phyloP scores from a whole-genome alignment of 2,329 filamentous ascomycete species.

The Xylariaceae sp. region DNA sequence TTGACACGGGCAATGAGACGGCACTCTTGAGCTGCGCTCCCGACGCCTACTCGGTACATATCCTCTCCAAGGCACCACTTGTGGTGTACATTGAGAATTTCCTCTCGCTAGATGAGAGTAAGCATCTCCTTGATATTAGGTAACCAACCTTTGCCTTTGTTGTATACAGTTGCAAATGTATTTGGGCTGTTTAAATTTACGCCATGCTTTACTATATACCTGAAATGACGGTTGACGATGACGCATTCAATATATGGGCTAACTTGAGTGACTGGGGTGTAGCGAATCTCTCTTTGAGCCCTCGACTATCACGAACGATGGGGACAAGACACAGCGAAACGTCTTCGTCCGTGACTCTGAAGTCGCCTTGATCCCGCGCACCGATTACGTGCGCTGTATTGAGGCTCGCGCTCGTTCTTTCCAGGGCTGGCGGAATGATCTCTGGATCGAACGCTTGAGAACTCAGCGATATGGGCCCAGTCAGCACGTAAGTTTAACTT shows the following conservation, averaged over 20 bases:
- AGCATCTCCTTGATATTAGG: conserved; percentile 59
- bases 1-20: conserved; percentile 50
- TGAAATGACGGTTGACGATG: not conserved
- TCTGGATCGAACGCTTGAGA: conserved; percentile 60
- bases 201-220: not conserved
- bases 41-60: conserved; percentile 54
- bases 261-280: conserved; percentile 2
- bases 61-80: conserved; percentile 57
- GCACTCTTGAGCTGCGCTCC: conserved; percentile 42
- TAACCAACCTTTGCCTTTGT: conserved; percentile 41
- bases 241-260: not conserved
- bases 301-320: conserved; percentile 58
- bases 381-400: conserved; percentile 43
- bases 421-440: conserved; percentile 60
- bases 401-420: conserved; percentile 37
- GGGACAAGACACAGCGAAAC: conserved; percentile 50
- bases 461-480: conserved; percentile 56
- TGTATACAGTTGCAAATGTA: not conserved
- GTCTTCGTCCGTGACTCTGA: conserved; percentile 57
- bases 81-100: conserved; percentile 63
- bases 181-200: not conserved
- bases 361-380: conserved; percentile 59
- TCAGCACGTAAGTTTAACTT: conserved; percentile 46
- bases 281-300: conserved; percentile 58
- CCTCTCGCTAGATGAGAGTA: conserved; percentile 51